Base-by-base conservation (phyloP, 2,329 filamentous ascomycete species). In the Sclerotiophoma versabilis region DNA sequence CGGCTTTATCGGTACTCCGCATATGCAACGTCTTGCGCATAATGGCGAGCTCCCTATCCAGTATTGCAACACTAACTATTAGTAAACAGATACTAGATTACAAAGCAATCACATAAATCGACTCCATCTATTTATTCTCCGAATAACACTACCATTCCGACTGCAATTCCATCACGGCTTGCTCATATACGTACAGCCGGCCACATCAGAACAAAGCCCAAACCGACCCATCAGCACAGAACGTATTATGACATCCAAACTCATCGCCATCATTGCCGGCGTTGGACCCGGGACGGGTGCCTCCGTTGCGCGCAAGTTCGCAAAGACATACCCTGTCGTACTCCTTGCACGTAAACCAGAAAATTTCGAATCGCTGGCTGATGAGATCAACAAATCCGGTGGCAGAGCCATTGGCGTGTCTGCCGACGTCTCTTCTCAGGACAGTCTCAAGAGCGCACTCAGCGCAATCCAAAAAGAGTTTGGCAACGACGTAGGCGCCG, bases 211-310 rank as follows among this genome's bases (percentile, higher is more conserved):
- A 53, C 49, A 36, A 20, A 44, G 14, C 36, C 37, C 15, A 26
- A 23, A 1, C 30, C 22, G 17, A 32, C 26, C 19, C 17, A 32
- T 38, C 39, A 15, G 17, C 23, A 34, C 38, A 47, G 12, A 22
- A 36, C 14, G 10, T 44, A 57, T 7, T 14, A 77, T 77, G 75
- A 45, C 75, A 5, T 75, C 79, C 41, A 81, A 81, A 62, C 81
- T 89, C 65, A 89, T 87, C 72, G 85, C 88, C 44, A 78, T 92
- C 56, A 76, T 92, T 54, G 87, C 88, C 10, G 90, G 89, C 49
- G 88, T 87, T 34, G 90, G 90, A n/a, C 78, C 87, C 5, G 89
- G 90, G 54, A 92, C 82, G n/a, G 85, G 85, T 22, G 84, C 84
- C 12, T 79, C 83, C 2, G 80, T 88, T 12, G 85, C 85, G 26